Conservation (phyloP, 2,329 filamentous ascomycete species). For the Fonsecaea pugnacius region DNA sequence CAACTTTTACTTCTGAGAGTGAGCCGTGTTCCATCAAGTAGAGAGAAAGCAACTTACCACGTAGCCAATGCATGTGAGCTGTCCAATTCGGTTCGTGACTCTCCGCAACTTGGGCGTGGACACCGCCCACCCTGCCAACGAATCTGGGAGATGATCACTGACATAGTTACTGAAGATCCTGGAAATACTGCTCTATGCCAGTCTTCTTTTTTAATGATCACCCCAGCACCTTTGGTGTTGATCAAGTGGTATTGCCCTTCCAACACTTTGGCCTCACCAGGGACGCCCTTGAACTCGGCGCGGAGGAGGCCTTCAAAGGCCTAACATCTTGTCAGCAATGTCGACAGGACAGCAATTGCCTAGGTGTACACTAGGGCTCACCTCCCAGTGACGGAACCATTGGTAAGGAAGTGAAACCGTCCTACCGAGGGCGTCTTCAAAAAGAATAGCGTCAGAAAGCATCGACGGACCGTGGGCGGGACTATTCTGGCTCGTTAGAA, state of each 20-base stretch:
- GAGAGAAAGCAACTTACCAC: background rate
- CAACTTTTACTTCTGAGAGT: background rate
- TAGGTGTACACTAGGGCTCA: background rate
- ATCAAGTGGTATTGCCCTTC: slow-evolving; percentile 29
- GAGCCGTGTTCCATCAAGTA: background rate
- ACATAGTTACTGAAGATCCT: slow-evolving; percentile 30
- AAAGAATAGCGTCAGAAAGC: slow-evolving; percentile 29
- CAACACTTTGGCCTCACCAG: slow-evolving; percentile 27
- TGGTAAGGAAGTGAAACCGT: slow-evolving; percentile 30
- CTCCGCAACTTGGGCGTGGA: background rate
- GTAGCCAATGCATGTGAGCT: background rate
- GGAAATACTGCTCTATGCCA: slow-evolving; percentile 28
- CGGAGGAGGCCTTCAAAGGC: slow-evolving; percentile 33
- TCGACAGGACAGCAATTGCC: background rate
- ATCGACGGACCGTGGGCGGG: slow-evolving; percentile 14
- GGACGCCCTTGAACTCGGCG: slow-evolving; percentile 28
- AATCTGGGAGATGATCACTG: slow-evolving; percentile 6
- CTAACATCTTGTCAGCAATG: slow-evolving; percentile 5
- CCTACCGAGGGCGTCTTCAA: slow-evolving; percentile 31
- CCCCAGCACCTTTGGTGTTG: slow-evolving; percentile 11
- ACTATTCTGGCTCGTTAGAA: slow-evolving; percentile 27
- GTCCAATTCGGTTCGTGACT: background rate
- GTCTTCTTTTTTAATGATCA: slow-evolving; percentile 20
- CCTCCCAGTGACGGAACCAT: slow-evolving; percentile 35
- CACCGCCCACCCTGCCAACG: background rate